These are phyloP conservation scores for Hymenoscyphus salicellus DNA, from an alignment of 2,329 filamentous ascomycete species.

Conservation along the genomic window DNA sequence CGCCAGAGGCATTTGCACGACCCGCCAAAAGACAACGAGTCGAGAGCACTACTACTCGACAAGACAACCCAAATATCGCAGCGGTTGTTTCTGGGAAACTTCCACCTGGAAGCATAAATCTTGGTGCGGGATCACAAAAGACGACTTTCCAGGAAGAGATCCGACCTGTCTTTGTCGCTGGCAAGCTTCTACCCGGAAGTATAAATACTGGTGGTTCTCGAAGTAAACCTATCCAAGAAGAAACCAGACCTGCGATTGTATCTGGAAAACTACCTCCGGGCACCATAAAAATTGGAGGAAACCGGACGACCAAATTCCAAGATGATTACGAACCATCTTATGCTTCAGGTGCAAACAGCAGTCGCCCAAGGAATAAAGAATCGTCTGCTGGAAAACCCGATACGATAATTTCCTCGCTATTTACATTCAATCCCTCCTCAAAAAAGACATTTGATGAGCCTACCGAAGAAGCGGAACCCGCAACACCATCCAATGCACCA, in stretches of 20 bases:
- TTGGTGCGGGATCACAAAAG: constrained; percentile 23
- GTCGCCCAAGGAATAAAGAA: constrained; percentile 33
- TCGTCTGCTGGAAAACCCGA: constrained; percentile 42
- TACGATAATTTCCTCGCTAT: constrained; percentile 84
- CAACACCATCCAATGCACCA: constrained; percentile 86
- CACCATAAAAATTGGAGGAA: constrained; percentile 28
- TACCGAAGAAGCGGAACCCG: constrained; percentile 49
- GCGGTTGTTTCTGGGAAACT: constrained; percentile 37
- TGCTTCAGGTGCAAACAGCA: constrained; percentile 29
- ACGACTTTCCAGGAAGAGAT: constrained; percentile 23
- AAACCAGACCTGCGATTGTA: constrained; percentile 32
- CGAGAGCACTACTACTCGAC: constrained; percentile 24
- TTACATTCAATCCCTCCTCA: constrained; percentile 80
- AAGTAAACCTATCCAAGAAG: constrained; percentile 22
- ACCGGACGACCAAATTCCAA: constrained; percentile 21
- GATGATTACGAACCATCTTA: constrained; percentile 29
- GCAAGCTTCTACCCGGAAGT: constrained; percentile 30
- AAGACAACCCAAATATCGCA: constrained; percentile 11
- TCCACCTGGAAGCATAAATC: constrained; percentile 37
- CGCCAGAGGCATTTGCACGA: constrained; percentile 23
- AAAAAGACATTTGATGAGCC: constrained; percentile 57
- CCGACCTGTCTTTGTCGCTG: constrained; percentile 32
- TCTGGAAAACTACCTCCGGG: constrained; percentile 27
- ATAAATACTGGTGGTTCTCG: constrained; percentile 28
- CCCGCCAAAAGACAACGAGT: constrained; percentile 47